Evolutionary conservation across 306 rosid species (phyloP), one percentile per base, ranked within the genome.

Genomic region (Vachellia collinsii): DNA sequence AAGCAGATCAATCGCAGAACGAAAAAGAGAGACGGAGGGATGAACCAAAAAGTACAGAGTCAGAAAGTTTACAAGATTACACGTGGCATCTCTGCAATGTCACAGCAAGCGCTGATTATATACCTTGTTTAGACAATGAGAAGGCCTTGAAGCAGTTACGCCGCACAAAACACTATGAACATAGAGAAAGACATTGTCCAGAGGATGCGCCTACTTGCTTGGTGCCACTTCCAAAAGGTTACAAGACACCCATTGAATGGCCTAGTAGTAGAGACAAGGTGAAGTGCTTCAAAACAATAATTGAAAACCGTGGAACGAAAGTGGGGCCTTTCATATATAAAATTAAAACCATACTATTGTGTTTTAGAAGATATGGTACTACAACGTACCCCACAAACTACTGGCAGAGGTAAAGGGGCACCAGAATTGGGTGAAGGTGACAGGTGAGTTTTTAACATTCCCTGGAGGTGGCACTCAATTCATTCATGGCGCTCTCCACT

Each of bases 391-490:
- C 34, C 97, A 91, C 75, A 79, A 85, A 43, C 46, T 19, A 89
- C 86, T 94, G 20, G 97, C 95, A 42, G 84, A 93, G 85, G 94
- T 94, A 78, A 94, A 93, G 81, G 98, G 99, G n/a, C 97, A 94
- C 84, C 97, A 95, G 70, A 95, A 93, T 51, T 93, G 99, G 99
- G 97, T 95, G 63, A 95, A 95, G 91, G 77, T 91, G 71, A 81
- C 91, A 0, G 98, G 99, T 22, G 99, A 95, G 75, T 91, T 89
- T 86, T 85, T 91, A 85, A 91, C 96, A 12, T 95, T 95, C 80
- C 99, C 99, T 0, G 99, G 99, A 25, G 99, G 99, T 59, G 99
- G 98, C 74, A 91, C 99, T 20, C 99, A 95, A 62, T 95, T 95
- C 87, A 89, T 93, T 63, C 93, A 91, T 68, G 99, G 99, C 66